phyloP scores from a whole-genome alignment of 176 grass and related monocot species.

The Musa troglodytarum region DNA sequence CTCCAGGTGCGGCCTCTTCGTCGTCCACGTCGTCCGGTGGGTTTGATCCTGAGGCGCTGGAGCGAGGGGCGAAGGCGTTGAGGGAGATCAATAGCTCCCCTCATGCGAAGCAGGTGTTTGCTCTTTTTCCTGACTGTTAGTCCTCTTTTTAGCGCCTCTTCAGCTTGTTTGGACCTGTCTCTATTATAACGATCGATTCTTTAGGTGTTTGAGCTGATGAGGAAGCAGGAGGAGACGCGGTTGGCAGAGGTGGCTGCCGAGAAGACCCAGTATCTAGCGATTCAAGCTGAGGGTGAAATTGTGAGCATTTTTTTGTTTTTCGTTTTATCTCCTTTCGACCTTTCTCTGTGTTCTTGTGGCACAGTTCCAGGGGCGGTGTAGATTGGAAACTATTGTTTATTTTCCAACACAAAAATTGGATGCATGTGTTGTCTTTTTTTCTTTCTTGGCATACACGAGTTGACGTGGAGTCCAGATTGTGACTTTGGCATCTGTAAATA shows the following conservation, averaged over 20 bases:
- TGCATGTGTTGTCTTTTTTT: too few relatives aligned
- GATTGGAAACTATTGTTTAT: background rate
- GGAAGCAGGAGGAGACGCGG: slow-evolving; percentile 68
- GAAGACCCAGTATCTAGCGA: slow-evolving; percentile 33
- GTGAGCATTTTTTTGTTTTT: slow-evolving; percentile 32
- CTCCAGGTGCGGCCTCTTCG: background rate
- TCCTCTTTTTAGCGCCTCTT: slow-evolving; percentile 8
- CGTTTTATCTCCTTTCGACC: background rate
- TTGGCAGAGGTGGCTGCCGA: slow-evolving; percentile 45
- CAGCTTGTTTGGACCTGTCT: background rate
- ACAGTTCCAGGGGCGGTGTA: background rate
- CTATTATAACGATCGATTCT: background rate
- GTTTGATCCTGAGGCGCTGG: slow-evolving; percentile 62
- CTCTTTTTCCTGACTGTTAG: slow-evolving; percentile 17
- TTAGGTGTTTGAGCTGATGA: slow-evolving; percentile 79
- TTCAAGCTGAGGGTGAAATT: slow-evolving; percentile 36
- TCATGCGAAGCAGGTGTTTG: slow-evolving; percentile 52
- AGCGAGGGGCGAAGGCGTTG: slow-evolving; percentile 49
- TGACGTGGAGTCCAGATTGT: background rate
- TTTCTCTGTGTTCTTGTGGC: background rate
- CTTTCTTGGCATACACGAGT: background rate
- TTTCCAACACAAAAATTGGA: too few relatives aligned
- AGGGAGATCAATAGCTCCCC: slow-evolving; percentile 67
- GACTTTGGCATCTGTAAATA: background rate
- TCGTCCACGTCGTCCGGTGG: slow-evolving; percentile 18